Evolutionary conservation across 1,284 basidiomycete genomes (phyloP).

Genomic region (Cryptococcus sp.): DNA sequence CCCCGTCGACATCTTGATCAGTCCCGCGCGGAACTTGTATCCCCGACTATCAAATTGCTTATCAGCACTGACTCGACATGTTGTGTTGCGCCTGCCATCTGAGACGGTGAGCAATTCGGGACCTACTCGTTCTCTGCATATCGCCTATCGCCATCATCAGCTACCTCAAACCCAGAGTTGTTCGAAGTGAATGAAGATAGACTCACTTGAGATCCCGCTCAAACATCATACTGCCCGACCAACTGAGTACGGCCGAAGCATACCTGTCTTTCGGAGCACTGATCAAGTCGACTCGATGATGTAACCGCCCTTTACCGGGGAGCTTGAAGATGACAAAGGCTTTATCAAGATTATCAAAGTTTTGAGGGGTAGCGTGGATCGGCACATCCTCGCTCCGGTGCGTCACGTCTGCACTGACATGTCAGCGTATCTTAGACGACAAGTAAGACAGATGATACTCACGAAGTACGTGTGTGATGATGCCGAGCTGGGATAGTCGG

Average conservation of each 20-base stretch:
- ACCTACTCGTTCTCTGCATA: slow-evolving; percentile 40
- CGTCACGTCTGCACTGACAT: slow-evolving; percentile 34
- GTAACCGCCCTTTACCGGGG: slow-evolving; percentile 28
- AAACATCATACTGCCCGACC: slow-evolving; percentile 55
- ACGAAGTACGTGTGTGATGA: slow-evolving; percentile 52
- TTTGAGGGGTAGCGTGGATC: slow-evolving; percentile 39
- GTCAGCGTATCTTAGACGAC: not conserved
- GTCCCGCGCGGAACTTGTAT: slow-evolving; percentile 48
- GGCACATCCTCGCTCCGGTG: slow-evolving; percentile 23
- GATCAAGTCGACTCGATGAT: slow-evolving; percentile 51
- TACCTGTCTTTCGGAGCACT: slow-evolving; percentile 45
- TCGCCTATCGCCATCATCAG: slow-evolving; percentile 22
- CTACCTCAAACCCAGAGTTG: too few relatives aligned
- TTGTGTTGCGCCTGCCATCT: not conserved
- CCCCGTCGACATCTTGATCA: slow-evolving; percentile 37
- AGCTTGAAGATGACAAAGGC: slow-evolving; percentile 42
- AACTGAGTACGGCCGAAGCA: slow-evolving; percentile 48
- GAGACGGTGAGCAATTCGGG: not conserved
- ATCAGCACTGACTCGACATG: not conserved
- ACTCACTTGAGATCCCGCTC: slow-evolving; percentile 51
- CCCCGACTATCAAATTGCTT: slow-evolving; percentile 25
- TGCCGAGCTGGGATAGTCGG: slow-evolving; percentile 34
- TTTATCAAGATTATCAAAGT: slow-evolving; percentile 54
- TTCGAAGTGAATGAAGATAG: not conserved
- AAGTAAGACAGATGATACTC: slow-evolving; percentile 11